Base-by-base conservation (phyloP, 352 stramenopile species). In the Phytophthora lateralis region DNA sequence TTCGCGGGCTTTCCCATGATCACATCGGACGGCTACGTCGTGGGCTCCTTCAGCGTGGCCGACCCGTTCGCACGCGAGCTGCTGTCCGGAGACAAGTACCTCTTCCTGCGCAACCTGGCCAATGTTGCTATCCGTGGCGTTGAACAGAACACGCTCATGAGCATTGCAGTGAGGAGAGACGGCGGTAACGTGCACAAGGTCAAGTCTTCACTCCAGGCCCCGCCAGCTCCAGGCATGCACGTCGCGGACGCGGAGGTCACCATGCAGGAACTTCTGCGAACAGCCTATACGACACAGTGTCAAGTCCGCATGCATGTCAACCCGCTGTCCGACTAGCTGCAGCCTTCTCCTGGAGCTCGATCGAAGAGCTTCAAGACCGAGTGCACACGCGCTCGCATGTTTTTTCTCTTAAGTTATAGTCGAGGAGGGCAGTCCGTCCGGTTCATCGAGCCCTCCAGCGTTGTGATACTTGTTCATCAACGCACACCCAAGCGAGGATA, bases 81-180 rank as follows among this genome's bases (percentile, higher is more conserved):
- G 32, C 64, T 95, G 42, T 78, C 70, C 18, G 85, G 83, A 37
- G 83, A 93, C 66, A 91, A 95, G 72, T 82, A 75, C 45, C 79
- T 90, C 44, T 93, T 93, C 78, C 73, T 95, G 52, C 87, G 89
- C 67, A 93, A 92, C 66, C 61, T 95, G n/a, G 83, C 83, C 0
- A 69, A 92, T 18, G 78, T 93, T 8, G 80, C 82, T 11, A 82
- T 95, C 44, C 78, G 76, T 26, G 84, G 82, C 51, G 77, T 95
- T 15, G 86, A 95, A 69, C 77, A 90, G 66, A 95, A 95, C 69
- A 93, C 84, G 43, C 34, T 75, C 17, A 76, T 82, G 60, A 77
- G 73, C 32, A 44, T 63, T 7, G 62, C 67, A 35, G 44, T 74
- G 15, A 34, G 60, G 26, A 54, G 44, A 54, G 55, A 67, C 37